phyloP scores from a whole-genome alignment of 495 filamentous ascomycete species.

The Aspergillus biplanus region DNA sequence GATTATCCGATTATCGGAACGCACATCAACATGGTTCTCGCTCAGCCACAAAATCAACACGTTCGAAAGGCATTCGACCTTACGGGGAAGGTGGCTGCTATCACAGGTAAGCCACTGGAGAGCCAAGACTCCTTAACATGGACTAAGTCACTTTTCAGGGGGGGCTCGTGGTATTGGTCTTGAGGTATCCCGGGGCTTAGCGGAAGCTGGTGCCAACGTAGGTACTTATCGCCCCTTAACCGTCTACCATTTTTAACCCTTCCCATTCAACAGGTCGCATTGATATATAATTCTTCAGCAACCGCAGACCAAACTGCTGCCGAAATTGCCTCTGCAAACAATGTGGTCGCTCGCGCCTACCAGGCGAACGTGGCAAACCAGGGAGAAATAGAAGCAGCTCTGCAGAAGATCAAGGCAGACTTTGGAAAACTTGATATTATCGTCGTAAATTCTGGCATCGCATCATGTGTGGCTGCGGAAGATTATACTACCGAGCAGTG shows the following conservation, averaged over 20 bases:
- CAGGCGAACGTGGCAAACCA: conserved; percentile 65
- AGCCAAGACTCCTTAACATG: not conserved
- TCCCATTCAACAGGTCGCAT: conserved; percentile 47
- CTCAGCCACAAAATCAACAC: conserved; percentile 41
- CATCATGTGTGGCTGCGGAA: conserved; percentile 43
- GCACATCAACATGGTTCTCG: conserved; percentile 40
- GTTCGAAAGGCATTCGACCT: conserved; percentile 42
- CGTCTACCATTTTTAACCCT: not conserved
- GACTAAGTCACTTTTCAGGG: conserved; percentile 39
- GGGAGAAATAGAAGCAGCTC: conserved; percentile 55
- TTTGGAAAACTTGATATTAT: conserved; percentile 77
- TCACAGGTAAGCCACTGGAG: conserved; percentile 30
- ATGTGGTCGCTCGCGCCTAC: conserved; percentile 68
- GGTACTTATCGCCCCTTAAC: too few relatives aligned
- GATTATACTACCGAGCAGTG: conserved; percentile 40
- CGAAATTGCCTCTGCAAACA: conserved; percentile 73
- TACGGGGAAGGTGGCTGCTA: conserved; percentile 38
- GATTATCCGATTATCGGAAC: not conserved
- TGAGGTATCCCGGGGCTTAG: conserved; percentile 68
- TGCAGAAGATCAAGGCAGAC: conserved; percentile 61
- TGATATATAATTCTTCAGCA: conserved; percentile 63
- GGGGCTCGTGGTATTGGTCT: conserved; percentile 81
- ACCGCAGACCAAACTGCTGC: conserved; percentile 65
- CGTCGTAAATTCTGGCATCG: conserved; percentile 75
- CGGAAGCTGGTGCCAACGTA: conserved; percentile 77